Base-by-base conservation (phyloP, 495 filamentous ascomycete genomes). In the Collariella sp. region DNA sequence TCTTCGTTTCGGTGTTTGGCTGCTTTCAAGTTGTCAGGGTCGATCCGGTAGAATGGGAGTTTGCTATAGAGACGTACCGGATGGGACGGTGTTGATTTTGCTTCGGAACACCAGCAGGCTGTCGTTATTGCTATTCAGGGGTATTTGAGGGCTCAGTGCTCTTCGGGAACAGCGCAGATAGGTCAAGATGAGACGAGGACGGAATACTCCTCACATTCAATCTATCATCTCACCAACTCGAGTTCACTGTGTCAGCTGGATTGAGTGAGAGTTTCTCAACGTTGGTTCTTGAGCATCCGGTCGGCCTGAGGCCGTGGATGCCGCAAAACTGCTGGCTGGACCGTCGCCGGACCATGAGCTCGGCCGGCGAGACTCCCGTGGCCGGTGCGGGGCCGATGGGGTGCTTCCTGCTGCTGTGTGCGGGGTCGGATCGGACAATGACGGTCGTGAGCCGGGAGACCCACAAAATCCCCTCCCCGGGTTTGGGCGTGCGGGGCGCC, bases 21-120 rank as follows among this genome's bases (percentile, higher is more conserved):
- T 50, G 36, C 54, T 46, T 31, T 38, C 16, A 18, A 42, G 26
- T n/a, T 11, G 50, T 45, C 50, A 26, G 26, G 16, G 9, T 53
- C 29, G 41, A 53, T 38, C 5, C 52, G 41, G 41, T 23, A 40
- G 54, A 46, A 49, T 45, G 58, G 54, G 31, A 54, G 26, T 47
- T 19, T 54, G 46, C 26, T 19, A 46, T 54, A 50, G 48, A 56
- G 40, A 31, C 19, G 18, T 23, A 23, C 46, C 46, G 11, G 18
- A 38, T 31, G 7, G 23, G 15, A 7, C 22, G 36, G 34, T n/a
- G n/a, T 29, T 39, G 15, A 6, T 26, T 50, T 19, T 11, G n/a
- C 20, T 16, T 41, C 12, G 36, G 9, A 36, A 10, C 16, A 11
- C 46, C 20, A 48, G 46, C 24, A 23, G 33, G 46, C 33, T 36